phyloP scores from a whole-genome alignment of 768 basidiomycete genomes.

The Boletus sp. region DNA sequence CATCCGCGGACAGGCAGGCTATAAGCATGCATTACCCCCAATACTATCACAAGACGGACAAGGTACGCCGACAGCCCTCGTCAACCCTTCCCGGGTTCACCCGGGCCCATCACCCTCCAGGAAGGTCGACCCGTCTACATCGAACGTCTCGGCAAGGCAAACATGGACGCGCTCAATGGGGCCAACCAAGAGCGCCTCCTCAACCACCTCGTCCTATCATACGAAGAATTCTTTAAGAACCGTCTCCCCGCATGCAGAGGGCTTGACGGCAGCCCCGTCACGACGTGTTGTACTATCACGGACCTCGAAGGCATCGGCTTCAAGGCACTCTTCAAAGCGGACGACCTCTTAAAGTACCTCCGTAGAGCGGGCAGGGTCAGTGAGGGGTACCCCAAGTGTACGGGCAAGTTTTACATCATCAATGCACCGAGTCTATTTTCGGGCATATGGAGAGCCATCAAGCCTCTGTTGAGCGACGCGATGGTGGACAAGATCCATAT shows the following conservation, averaged over 20 bases:
- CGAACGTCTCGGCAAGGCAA: too few relatives aligned
- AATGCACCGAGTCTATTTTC: slow-evolving; percentile 90
- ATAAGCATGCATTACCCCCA: slow-evolving; percentile 95
- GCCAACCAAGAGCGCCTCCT: slow-evolving; percentile 82
- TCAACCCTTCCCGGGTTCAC: too few relatives aligned
- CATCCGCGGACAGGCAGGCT: slow-evolving; percentile 76
- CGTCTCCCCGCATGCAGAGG: slow-evolving; percentile 79
- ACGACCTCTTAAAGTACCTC: slow-evolving; percentile 61
- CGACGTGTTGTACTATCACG: slow-evolving; percentile 86
- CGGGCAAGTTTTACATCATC: slow-evolving; percentile 99
- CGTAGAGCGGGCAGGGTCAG: slow-evolving; percentile 67
- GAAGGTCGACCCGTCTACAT: too few relatives aligned
- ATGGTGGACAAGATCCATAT: too few relatives aligned
- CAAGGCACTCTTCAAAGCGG: slow-evolving; percentile 66
- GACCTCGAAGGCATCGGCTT: slow-evolving; percentile 76
- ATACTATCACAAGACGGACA: slow-evolving; percentile 95
- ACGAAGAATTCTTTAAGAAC: slow-evolving; percentile 81
- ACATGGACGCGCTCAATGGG: slow-evolving; percentile 50
- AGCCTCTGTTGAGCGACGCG: too few relatives aligned
- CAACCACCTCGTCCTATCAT: slow-evolving; percentile 85
- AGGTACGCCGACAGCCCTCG: slow-evolving; percentile 42
- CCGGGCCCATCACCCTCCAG: too few relatives aligned
- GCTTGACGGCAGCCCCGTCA: slow-evolving; percentile 80
- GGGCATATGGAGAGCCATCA: too few relatives aligned
- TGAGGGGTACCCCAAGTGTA: slow-evolving; percentile 88